A percentile compares a stretch with the other conserved stretches of the same genome.
phyloP scores from a whole-genome alignment of 2,329 filamentous ascomycete species.

The Cladophialophora immunda region DNA sequence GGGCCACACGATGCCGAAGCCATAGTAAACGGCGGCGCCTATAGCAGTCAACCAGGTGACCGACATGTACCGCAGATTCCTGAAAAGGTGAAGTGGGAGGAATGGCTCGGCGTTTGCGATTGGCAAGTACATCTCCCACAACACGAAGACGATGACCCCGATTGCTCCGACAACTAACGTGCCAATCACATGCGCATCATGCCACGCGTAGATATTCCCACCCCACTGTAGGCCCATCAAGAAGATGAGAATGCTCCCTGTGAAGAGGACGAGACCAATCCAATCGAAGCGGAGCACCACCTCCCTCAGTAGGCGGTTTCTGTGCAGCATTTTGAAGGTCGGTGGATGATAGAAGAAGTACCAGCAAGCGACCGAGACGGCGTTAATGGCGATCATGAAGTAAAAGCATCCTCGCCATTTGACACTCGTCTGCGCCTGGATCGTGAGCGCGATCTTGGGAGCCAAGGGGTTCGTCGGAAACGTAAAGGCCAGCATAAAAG shows the following conservation, averaged over 20 bases:
- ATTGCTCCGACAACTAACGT: slow-evolving; percentile 51
- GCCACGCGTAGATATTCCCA: slow-evolving; percentile 54
- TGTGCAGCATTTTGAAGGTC: slow-evolving; percentile 55
- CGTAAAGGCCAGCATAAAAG: too few relatives aligned
- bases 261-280: slow-evolving; percentile 54
- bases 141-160: slow-evolving; percentile 47
- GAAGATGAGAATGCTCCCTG: slow-evolving; percentile 51
- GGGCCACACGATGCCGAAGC: slow-evolving; percentile 14
- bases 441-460: too few relatives aligned
- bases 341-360: slow-evolving; percentile 59
- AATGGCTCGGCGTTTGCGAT: slow-evolving; percentile 9
- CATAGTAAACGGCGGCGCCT: slow-evolving; percentile 16
- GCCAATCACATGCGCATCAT: slow-evolving; percentile 47
- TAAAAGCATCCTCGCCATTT: slow-evolving; percentile 62
- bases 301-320: slow-evolving; percentile 41
- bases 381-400: slow-evolving; percentile 56
- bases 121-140: slow-evolving; percentile 42
- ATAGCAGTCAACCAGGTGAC: neutral
- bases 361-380: too few relatives aligned
- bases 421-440: slow-evolving; percentile 45
- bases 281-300: slow-evolving; percentile 57
- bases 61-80: neutral
- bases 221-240: slow-evolving; percentile 53
- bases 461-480: too few relatives aligned
- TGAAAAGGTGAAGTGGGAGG: slow-evolving; percentile 16